These are phyloP conservation scores for Colletotrichum spinosum DNA, from an alignment of 2,329 filamentous ascomycete genomes.

Conservation along the genomic window DNA sequence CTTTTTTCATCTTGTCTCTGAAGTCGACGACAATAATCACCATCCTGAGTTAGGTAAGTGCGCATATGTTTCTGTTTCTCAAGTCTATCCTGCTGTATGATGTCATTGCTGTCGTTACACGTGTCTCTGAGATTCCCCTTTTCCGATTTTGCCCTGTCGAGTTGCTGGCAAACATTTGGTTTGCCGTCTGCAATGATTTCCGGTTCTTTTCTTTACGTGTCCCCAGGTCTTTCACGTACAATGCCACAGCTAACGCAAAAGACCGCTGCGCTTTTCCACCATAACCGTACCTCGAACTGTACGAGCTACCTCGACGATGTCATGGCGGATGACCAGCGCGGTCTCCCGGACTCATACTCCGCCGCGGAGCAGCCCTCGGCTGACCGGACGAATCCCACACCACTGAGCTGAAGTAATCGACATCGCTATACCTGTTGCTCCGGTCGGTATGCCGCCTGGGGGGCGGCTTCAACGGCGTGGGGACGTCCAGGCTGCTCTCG, in stretches of 20 bases:
- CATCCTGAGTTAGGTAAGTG: too few species aligned
- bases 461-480: slow-evolving; percentile 24
- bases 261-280: background rate
- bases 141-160: too few species aligned
- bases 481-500: background rate
- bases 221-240: too few species aligned
- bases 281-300: too few species aligned
- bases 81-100: background rate
- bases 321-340: background rate
- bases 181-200: too few species aligned
- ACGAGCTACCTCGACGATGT: background rate
- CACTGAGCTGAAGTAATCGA: slow-evolving; percentile 7
- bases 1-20: too few species aligned
- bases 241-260: too few species aligned
- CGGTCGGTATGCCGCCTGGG: slow-evolving; percentile 13
- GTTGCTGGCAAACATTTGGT: too few species aligned
- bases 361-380: background rate
- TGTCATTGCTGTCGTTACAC: background rate
- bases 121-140: too few species aligned
- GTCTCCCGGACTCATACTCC: background rate
- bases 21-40: too few species aligned
- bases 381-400: slow-evolving; percentile 5
- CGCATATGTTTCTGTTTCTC: background rate
- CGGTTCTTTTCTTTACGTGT: too few species aligned
- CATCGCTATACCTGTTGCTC: background rate